Evolutionary conservation across 208 protist species (phyloP).

Genomic region (Crithidia fasciculata): DNA sequence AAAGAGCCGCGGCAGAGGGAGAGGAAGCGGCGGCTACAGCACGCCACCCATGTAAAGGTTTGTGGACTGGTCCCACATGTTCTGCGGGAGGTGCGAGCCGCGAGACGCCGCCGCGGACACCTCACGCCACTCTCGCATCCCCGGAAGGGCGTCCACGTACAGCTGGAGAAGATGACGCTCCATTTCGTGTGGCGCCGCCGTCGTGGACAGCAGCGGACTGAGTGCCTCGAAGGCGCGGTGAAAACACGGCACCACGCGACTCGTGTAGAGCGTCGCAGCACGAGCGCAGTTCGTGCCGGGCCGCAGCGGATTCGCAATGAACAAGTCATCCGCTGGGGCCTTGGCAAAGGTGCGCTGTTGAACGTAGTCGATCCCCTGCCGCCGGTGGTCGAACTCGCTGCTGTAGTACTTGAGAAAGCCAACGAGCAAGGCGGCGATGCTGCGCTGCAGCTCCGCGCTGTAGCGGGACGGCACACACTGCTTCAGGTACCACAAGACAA

Average conservation of each 20-base stretch:
- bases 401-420: constrained; percentile 86
- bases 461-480: constrained; percentile 45
- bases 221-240: constrained; percentile 42
- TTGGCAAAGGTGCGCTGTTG: constrained; percentile 59
- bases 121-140: constrained; percentile 20
- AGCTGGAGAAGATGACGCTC: constrained; percentile 20
- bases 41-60: constrained; percentile 68
- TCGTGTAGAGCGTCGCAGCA: constrained; percentile 60
- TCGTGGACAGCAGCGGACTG: constrained; percentile 38
- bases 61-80: constrained; percentile 63
- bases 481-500: constrained; percentile 84
- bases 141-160: constrained; percentile 12
- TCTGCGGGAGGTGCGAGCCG: constrained; percentile 22
- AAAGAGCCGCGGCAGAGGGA: neutral
- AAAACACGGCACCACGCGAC: constrained; percentile 60
- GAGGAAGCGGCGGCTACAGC: constrained; percentile 3
- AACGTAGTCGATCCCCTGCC: constrained; percentile 70
- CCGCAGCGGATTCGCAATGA: constrained; percentile 74
- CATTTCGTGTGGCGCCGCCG: constrained; percentile 22
- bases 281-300: constrained; percentile 67
- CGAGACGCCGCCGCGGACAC: constrained; percentile 11
- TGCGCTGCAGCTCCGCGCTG: constrained; percentile 43
- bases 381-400: constrained; percentile 58
- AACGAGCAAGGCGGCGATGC: constrained; percentile 57
- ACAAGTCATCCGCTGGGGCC: constrained; percentile 46